A percentile compares a stretch with the other conserved stretches of the same genome.
Conservation (phyloP, 1,284 basidiomycete genomes). For the Gymnopus androsaceus region DNA sequence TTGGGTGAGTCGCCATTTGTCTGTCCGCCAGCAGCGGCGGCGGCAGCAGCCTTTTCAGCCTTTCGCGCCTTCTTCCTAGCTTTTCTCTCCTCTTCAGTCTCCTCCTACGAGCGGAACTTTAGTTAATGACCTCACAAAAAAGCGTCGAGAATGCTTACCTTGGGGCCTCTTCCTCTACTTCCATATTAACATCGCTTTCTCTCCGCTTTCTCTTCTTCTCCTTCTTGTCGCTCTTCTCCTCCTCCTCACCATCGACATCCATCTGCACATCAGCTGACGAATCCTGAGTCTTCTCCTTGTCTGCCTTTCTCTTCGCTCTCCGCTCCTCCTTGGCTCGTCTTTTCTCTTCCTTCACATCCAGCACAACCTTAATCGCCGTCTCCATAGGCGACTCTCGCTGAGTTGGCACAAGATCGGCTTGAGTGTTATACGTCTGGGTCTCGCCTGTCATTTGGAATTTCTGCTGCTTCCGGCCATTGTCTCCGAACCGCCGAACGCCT, state of each 20-base stretch:
- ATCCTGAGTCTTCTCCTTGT: slow-evolving; percentile 52
- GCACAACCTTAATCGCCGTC: slow-evolving; percentile 61
- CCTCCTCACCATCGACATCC: slow-evolving; percentile 50
- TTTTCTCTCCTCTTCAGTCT: slow-evolving; percentile 68
- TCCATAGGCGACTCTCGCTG: slow-evolving; percentile 74
- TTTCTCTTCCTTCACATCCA: slow-evolving; percentile 81
- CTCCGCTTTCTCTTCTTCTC: slow-evolving; percentile 74
- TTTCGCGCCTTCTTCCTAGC: slow-evolving; percentile 74
- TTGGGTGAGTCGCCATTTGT: slow-evolving; percentile 60
- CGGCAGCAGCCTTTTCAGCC: slow-evolving; percentile 74
- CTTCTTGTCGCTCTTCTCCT: slow-evolving; percentile 55
- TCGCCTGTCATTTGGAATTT: slow-evolving; percentile 80
- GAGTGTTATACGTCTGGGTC: slow-evolving; percentile 79
- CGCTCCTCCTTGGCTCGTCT: slow-evolving; percentile 79
- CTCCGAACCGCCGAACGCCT: slow-evolving; percentile 62
- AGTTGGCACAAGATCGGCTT: slow-evolving; percentile 80
- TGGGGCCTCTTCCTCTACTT: slow-evolving; percentile 38
- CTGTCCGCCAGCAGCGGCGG: slow-evolving; percentile 55
- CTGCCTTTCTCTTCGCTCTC: slow-evolving; percentile 64
- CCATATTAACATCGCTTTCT: slow-evolving; percentile 55
- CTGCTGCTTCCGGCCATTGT: slow-evolving; percentile 65
- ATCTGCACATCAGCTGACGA: slow-evolving; percentile 42
- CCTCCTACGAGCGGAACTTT: slow-evolving; percentile 38
- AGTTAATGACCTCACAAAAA: slow-evolving; percentile 12
- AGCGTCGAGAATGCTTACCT: slow-evolving; percentile 37